Evolutionary conservation across 2,329 filamentous ascomycete species (phyloP), one percentile per base, ranked within the genome.

Genomic region (Metarhizium rileyi): DNA sequence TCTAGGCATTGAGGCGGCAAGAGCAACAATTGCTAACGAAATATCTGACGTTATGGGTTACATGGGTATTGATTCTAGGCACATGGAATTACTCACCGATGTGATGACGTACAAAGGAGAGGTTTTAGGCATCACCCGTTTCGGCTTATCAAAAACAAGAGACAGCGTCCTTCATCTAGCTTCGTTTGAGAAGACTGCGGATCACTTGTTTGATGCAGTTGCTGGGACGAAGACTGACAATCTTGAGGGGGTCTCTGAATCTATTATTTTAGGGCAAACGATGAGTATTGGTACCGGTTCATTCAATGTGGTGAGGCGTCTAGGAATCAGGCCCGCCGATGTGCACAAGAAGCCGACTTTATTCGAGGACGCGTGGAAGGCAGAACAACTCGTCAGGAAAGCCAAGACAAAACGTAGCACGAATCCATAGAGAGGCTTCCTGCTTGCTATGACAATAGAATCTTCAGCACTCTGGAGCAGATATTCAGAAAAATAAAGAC

Each of bases 41-140:
- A 97, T 97, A 60, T 78, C 77, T 46, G 76, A 77, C 46, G 93
- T 97, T 62, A 97, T 97, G 90, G 81, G 80, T 40, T 83, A 85
- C 63, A 95, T 98, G 90, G 83, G 81, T 66, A 96, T 98, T 60
- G 91, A 98, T 68, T 90, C 90, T 42, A 86, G 91, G 50, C 93
- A 97, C 70, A 97, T 98, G 90, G 86, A 96, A 64, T 78, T 97
- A 22, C 80, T 97, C 1, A 90, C 91, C 10, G 91, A 97, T 61
- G 90, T 95, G 48, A 98, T 97, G 91, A 97, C 91, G 1, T 96
- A 91, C 76, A 96, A 95, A 71, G 91, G 91, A 47, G 90, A 97
- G 58, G 87, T 97, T 0, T 78, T 96, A 16, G 91, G 93, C 47
- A 98, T 98, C 64, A 98, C 91, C 2, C 84, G 93, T 28, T 96